These are phyloP conservation scores for Macrotyloma uniflorum DNA, from an alignment of 306 rosid species.

Conservation along the genomic window DNA sequence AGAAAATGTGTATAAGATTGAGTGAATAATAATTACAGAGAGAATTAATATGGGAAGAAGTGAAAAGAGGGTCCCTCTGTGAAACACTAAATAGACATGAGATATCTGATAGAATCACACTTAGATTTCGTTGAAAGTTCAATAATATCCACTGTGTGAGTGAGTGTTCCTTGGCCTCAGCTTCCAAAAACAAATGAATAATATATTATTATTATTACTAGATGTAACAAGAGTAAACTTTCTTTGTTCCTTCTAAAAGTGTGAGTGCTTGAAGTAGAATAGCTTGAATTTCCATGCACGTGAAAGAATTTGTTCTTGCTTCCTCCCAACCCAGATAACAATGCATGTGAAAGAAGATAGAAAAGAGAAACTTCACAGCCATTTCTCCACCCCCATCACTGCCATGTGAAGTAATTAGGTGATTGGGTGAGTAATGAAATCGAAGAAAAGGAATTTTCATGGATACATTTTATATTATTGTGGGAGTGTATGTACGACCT, in stretches of 20 bases:
- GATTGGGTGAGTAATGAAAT: slow-evolving; percentile 10
- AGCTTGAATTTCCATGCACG: slow-evolving; percentile 10
- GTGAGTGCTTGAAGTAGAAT: neutral
- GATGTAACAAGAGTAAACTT: too few relatives aligned
- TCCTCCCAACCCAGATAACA: slow-evolving; percentile 4
- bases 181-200: too few relatives aligned
- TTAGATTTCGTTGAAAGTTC: too few relatives aligned
- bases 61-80: neutral
- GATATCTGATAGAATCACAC: neutral
- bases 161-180: too few relatives aligned
- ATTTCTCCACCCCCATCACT: slow-evolving; percentile 20
- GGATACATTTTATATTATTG: neutral
- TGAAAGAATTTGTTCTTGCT: slow-evolving; percentile 33
- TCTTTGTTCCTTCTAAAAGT: neutral
- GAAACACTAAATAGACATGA: neutral
- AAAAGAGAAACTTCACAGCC: slow-evolving; percentile 28
- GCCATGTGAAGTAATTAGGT: slow-evolving; percentile 45
- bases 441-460: slow-evolving; percentile 1
- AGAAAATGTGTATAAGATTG: slow-evolving; percentile 35
- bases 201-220: too few relatives aligned
- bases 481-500: slow-evolving; percentile 41
- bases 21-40: slow-evolving; percentile 42
- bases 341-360: slow-evolving; percentile 39
- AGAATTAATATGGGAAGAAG: slow-evolving; percentile 18
- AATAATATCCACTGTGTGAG: too few relatives aligned